Evolutionary conservation across 257 asterid species (phyloP), one percentile per base, ranked within the genome.

Genomic region (Thymus mandschuricus): DNA sequence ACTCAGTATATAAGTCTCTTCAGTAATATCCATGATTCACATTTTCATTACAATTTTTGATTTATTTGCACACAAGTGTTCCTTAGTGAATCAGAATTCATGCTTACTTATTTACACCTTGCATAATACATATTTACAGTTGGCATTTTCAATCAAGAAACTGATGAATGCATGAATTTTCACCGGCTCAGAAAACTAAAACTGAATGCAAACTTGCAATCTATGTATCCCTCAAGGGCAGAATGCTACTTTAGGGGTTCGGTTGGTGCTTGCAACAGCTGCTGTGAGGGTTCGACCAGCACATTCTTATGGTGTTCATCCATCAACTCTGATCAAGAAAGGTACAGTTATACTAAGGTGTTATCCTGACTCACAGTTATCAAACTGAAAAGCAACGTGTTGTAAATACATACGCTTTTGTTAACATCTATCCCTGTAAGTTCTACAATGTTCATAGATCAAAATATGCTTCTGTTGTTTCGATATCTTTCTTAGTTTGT

Each of bases 241-340:
- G 43, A 58, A 10, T 2, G 5, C 10, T 59, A 38, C 64, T 59
- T 59, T 13, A 7, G 6, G 11, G 27, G 4, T 59, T 59, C 29
- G 10, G 27, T 33, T 12, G 64, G 45, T 33, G 64, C 45, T 21
- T 1, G 45, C 64, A 59, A 31, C 10, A 27, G 64, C 10, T 31
- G 44, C 45, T 11, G 33, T 33, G 45, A 59, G 33, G 64, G 45
- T 59, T 59, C 45, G 44, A 58, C 44, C 27, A 59, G 29, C 64
- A 13, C 9, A 43, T 59, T 27, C 45, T 59, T 59, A 59, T 59
- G 29, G 64, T 59, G 41, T 59, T 33, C 64, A 33, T 59, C 64
- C 64, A 59, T 59, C 64, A 59, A 11, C 64, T 59, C 29, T 27
- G 64, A 59, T 31, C 64, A 59, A 33, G 64, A 59, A 59, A 59